Evolutionary conservation across 1,284 basidiomycete genomes (phyloP).

Genomic region (Sanghuangporus weigelae): DNA sequence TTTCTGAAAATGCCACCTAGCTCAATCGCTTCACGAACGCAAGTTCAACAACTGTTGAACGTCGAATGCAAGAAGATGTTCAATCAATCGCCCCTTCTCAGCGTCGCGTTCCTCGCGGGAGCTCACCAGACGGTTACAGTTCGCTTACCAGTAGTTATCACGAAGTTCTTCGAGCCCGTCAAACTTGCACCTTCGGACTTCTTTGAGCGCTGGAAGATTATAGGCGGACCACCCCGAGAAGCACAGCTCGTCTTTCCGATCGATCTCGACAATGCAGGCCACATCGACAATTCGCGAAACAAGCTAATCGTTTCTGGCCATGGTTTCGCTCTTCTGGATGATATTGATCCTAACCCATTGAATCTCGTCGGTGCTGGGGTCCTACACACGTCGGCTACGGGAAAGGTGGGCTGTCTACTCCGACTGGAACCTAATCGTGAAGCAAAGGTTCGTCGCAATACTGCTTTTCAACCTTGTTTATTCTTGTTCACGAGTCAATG

Average conservation of each 20-base stretch:
- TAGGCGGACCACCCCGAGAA: slow-evolving; percentile 91
- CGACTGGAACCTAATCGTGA: slow-evolving; percentile 93
- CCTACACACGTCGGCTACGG: slow-evolving; percentile 78
- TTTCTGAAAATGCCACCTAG: slow-evolving; percentile 88
- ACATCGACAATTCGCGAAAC: slow-evolving; percentile 72
- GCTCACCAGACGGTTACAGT: slow-evolving; percentile 84
- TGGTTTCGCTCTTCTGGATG: slow-evolving; percentile 71
- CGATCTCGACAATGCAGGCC: slow-evolving; percentile 56
- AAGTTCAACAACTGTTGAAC: slow-evolving; percentile 89
- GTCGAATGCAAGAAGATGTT: slow-evolving; percentile 93
- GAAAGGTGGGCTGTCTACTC: slow-evolving; percentile 93
- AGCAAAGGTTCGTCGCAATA: slow-evolving; percentile 64
- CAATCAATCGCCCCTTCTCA: slow-evolving; percentile 72
- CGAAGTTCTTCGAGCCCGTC: slow-evolving; percentile 93
- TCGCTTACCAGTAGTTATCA: slow-evolving; percentile 81
- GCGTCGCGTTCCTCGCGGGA: slow-evolving; percentile 89
- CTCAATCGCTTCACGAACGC: slow-evolving; percentile 75
- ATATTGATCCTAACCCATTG: slow-evolving; percentile 80
- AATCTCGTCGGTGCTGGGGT: slow-evolving; percentile 93
- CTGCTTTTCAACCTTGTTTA: background rate
- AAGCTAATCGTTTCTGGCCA: slow-evolving; percentile 75
- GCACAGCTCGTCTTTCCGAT: slow-evolving; percentile 87
- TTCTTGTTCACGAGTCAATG: slow-evolving; percentile 8
- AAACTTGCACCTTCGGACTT: slow-evolving; percentile 81
- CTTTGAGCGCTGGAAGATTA: slow-evolving; percentile 97